These are phyloP conservation scores for Parasitella parasitica DNA, from an alignment of 371 early-diverging fungal genomes.

Conservation along the genomic window DNA sequence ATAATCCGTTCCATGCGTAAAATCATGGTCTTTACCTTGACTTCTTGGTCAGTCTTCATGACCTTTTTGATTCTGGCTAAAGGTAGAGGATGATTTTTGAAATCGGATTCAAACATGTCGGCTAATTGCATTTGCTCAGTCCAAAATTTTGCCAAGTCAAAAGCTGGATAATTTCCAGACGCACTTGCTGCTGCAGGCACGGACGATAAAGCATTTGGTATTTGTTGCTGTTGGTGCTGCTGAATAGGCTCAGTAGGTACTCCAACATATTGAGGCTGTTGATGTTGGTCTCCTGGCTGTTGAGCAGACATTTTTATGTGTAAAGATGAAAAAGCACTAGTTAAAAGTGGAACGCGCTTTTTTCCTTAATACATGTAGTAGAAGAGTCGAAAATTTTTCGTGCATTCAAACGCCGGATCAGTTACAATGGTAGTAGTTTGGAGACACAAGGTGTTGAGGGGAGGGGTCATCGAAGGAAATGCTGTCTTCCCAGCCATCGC, in stretches of 20 bases:
- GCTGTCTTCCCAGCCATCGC: too few relatives aligned
- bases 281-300: constrained; percentile 13
- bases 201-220: not conserved
- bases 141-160: constrained; percentile 50
- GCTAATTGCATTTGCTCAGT: constrained; percentile 42
- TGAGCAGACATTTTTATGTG: constrained; percentile 6
- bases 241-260: constrained; percentile 2
- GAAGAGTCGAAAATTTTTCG: not conserved
- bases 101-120: constrained; percentile 63
- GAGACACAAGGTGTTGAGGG: too few relatives aligned
- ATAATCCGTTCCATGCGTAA: too few relatives aligned
- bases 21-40: constrained; percentile 85
- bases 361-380: not conserved
- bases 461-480: too few relatives aligned
- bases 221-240: constrained; percentile 6
- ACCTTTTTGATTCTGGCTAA: constrained; percentile 99
- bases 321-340: not conserved
- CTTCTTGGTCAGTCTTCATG: constrained; percentile 99
- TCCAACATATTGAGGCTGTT: not conserved
- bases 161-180: constrained; percentile 41
- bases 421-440: not conserved
- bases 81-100: constrained; percentile 93
- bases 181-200: not conserved
- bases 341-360: constrained; percentile 6
- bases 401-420: not conserved